phyloP scores from a whole-genome alignment of 106 monocot species.

The Dioscorea alata region DNA sequence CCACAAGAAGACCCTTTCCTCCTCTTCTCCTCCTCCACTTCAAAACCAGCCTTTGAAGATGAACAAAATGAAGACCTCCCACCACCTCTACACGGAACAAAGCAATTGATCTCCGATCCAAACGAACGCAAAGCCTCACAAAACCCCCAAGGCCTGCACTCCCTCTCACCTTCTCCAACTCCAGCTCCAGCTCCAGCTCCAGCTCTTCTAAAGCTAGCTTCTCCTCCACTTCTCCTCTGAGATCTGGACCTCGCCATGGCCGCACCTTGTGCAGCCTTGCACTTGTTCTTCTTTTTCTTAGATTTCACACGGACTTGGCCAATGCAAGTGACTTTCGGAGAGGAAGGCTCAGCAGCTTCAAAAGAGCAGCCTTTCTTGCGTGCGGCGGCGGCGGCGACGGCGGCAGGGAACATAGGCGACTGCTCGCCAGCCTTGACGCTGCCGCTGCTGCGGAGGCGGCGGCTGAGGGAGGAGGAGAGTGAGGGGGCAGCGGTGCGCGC shows the following conservation, averaged over 20 bases:
- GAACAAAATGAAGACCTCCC: conserved; percentile 34
- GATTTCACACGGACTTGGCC: conserved; percentile 81
- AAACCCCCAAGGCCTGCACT: conserved; percentile 11
- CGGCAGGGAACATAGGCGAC: conserved; percentile 74
- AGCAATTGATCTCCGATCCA: conserved; percentile 53
- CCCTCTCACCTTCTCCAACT: conserved; percentile 6
- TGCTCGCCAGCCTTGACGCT: conserved; percentile 75
- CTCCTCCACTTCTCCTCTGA: conserved; percentile 23
- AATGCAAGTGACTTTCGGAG: conserved; percentile 98
- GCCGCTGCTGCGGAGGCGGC: conserved; percentile 60
- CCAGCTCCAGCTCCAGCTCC: conserved; percentile 9
- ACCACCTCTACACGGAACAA: conserved; percentile 33
- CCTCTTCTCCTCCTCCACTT: conserved; percentile 2
- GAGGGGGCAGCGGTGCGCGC: conserved; percentile 40
- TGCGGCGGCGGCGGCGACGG: background rate
- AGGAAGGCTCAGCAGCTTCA: conserved; percentile 81
- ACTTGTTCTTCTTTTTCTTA: conserved; percentile 36
- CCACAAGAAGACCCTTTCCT: conserved; percentile 18
- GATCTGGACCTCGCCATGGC: conserved; percentile 48
- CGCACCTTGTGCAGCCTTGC: conserved; percentile 22
- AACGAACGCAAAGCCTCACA: conserved; percentile 44
- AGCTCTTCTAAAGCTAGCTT: conserved; percentile 44
- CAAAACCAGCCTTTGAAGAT: background rate
- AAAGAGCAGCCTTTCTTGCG: conserved; percentile 41
- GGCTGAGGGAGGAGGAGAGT: conserved; percentile 63